Evolutionary conservation across 2,329 filamentous ascomycete species (phyloP).

Genomic region (Cladosporium velox): DNA sequence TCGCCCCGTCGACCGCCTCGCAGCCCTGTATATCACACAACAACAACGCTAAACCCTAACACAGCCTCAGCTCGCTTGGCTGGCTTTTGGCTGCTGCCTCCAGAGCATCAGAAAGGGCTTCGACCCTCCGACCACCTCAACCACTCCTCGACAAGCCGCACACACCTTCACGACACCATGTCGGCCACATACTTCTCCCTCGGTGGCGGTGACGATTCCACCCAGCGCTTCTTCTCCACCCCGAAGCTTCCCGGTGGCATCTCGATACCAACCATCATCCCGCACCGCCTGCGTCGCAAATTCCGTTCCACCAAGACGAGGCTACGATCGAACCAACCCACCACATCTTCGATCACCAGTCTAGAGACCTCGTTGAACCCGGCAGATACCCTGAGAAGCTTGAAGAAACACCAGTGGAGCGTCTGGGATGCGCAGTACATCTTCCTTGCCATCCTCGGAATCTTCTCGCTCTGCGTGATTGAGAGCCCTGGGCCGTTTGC

Average conservation of each 20-base stretch:
- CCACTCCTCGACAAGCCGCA: slow-evolving; percentile 25
- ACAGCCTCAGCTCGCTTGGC: slow-evolving; percentile 28
- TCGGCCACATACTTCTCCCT: slow-evolving; percentile 33
- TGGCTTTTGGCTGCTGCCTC: slow-evolving; percentile 29
- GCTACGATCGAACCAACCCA: slow-evolving; percentile 61
- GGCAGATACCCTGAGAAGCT: slow-evolving; percentile 70
- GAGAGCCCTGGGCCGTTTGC: slow-evolving; percentile 73
- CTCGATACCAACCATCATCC: slow-evolving; percentile 56
- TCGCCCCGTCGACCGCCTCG: slow-evolving; percentile 14
- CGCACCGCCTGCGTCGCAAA: slow-evolving; percentile 66
- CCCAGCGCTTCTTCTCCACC: slow-evolving; percentile 44
- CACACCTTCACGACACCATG: slow-evolving; percentile 26
- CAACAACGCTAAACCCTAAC: slow-evolving; percentile 21
- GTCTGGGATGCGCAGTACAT: slow-evolving; percentile 84
- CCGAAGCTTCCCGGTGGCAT: slow-evolving; percentile 45
- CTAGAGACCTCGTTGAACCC: slow-evolving; percentile 83
- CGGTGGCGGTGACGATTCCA: slow-evolving; percentile 32
- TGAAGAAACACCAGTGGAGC: slow-evolving; percentile 78
- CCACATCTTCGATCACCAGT: slow-evolving; percentile 70
- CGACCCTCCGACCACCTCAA: slow-evolving; percentile 28
- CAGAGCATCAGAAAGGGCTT: slow-evolving; percentile 27
- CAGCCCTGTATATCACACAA: not conserved
- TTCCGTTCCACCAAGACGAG: slow-evolving; percentile 63
- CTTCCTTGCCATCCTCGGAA: slow-evolving; percentile 69
- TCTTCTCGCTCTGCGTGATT: slow-evolving; percentile 83